phyloP scores from a whole-genome alignment of 306 rosid species.

The Arachis hypogaea region DNA sequence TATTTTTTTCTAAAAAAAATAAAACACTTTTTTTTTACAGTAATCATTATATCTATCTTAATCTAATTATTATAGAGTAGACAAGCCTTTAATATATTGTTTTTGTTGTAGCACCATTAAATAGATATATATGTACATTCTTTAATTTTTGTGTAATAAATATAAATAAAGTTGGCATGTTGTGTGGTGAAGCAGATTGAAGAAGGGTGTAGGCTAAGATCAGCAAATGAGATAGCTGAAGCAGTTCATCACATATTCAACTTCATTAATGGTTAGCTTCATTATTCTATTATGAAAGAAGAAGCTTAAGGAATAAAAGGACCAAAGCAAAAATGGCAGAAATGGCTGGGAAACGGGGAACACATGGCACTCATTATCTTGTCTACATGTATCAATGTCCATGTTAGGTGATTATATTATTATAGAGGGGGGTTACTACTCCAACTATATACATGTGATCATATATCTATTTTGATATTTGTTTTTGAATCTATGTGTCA shows the following conservation, averaged over 20 bases:
- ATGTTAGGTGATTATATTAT: slow-evolving; percentile 41
- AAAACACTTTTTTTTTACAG: too few species aligned
- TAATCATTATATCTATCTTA: too few species aligned
- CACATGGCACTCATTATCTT: slow-evolving; percentile 45
- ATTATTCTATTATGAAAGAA: background rate
- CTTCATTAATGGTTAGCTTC: slow-evolving; percentile 57
- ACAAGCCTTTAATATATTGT: slow-evolving; percentile 5
- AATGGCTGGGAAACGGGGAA: slow-evolving; percentile 46
- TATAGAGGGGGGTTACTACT: slow-evolving; percentile 15
- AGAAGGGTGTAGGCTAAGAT: slow-evolving; percentile 72
- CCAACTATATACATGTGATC: background rate
- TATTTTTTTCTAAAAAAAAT: too few species aligned
- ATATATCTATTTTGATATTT: slow-evolving; percentile 25
- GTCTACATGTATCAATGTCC: slow-evolving; percentile 41
- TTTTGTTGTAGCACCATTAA: background rate
- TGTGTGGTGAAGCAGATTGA: slow-evolving; percentile 69
- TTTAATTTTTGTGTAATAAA: background rate
- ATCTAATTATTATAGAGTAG: too few species aligned
- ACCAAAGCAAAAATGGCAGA: slow-evolving; percentile 12
- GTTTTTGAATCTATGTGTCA: background rate
- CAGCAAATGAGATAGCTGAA: slow-evolving; percentile 80
- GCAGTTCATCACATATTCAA: slow-evolving; percentile 73
- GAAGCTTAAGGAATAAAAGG: slow-evolving; percentile 29
- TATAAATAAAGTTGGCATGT: slow-evolving; percentile 26
- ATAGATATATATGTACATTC: too few species aligned